Evolutionary conservation across 129 eudicot species (phyloP).

Genomic region (Chrysanthemum makinoi): DNA sequence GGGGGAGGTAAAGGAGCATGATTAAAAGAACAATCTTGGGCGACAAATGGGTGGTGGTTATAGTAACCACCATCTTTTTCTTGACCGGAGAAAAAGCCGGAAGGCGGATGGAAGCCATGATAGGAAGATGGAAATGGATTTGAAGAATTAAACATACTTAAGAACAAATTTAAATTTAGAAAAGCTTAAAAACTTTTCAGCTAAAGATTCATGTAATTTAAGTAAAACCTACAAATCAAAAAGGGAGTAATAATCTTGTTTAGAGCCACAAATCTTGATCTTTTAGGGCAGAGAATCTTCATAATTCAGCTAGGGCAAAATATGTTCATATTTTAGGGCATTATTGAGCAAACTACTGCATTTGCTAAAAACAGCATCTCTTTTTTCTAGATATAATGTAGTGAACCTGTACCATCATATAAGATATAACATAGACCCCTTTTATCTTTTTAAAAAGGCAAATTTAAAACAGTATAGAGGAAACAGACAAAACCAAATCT

Average conservation of each 20-base stretch:
- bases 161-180: not conserved
- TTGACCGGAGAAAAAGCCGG: constrained; percentile 18
- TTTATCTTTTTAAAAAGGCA: not conserved
- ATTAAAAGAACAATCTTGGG: constrained; percentile 28
- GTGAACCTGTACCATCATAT: constrained; percentile 32
- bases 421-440: constrained; percentile 11
- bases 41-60: constrained; percentile 28
- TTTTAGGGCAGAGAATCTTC: constrained; percentile 14
- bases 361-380: constrained; percentile 23
- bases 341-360: constrained; percentile 34
- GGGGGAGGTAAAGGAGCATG: constrained; percentile 3
- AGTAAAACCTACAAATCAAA: constrained; percentile 20
- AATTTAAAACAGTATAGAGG: constrained; percentile 18
- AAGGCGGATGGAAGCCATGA: constrained; percentile 34
- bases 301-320: constrained; percentile 15
- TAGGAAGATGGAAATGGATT: constrained; percentile 38
- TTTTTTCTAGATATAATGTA: constrained; percentile 21
- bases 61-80: constrained; percentile 32
- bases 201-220: constrained; percentile 11
- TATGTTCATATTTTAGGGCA: constrained; percentile 35
- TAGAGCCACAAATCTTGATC: constrained; percentile 24
- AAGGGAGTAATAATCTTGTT: constrained; percentile 14
- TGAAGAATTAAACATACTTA: constrained; percentile 35
- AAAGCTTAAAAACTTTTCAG: constrained; percentile 2
- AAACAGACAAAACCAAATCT: constrained; percentile 29